These are phyloP conservation scores for Fraxinus paxiana DNA, from an alignment of 305 asterid species.

Conservation along the genomic window DNA sequence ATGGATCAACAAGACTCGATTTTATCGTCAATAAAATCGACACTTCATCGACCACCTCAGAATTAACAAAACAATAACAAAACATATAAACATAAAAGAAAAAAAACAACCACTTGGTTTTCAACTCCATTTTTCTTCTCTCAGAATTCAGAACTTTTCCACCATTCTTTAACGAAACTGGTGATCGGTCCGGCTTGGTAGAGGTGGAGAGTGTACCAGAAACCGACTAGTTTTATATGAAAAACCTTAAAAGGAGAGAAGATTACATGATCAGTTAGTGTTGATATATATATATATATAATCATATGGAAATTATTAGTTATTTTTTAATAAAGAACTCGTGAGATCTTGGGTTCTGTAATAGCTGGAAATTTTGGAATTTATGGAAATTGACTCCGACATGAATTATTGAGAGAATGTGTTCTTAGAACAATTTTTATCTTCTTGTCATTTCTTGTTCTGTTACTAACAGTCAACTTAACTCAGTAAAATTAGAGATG, in stretches of 20 bases:
- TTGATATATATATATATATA: slow-evolving; percentile 14
- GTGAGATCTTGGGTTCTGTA: slow-evolving; percentile 77
- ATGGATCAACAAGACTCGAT: slow-evolving; percentile 51
- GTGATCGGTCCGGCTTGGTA: slow-evolving; percentile 34
- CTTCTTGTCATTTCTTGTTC: neutral
- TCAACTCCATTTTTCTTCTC: slow-evolving; percentile 36
- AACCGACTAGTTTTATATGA: slow-evolving; percentile 14
- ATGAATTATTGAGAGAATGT: slow-evolving; percentile 66
- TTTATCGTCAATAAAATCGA: slow-evolving; percentile 51
- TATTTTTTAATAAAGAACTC: slow-evolving; percentile 24
- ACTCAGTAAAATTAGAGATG: neutral
- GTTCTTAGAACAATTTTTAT: slow-evolving; percentile 30
- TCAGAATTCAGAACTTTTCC: slow-evolving; percentile 16
- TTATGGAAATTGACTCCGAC: slow-evolving; percentile 47
- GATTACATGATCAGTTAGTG: slow-evolving; percentile 28
- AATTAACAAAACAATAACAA: slow-evolving; percentile 15
- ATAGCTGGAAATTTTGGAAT: slow-evolving; percentile 51
- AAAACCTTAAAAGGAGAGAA: slow-evolving; percentile 26
- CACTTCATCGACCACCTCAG: slow-evolving; percentile 31
- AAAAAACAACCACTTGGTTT: slow-evolving; percentile 21
- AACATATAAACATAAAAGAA: slow-evolving; percentile 26
- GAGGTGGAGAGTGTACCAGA: slow-evolving; percentile 19
- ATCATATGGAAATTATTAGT: slow-evolving; percentile 33
- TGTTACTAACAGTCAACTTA: slow-evolving; percentile 31
- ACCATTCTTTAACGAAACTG: slow-evolving; percentile 25